These are phyloP conservation scores for Lathyrus sativus DNA, from an alignment of 306 rosid species.

Conservation along the genomic window DNA sequence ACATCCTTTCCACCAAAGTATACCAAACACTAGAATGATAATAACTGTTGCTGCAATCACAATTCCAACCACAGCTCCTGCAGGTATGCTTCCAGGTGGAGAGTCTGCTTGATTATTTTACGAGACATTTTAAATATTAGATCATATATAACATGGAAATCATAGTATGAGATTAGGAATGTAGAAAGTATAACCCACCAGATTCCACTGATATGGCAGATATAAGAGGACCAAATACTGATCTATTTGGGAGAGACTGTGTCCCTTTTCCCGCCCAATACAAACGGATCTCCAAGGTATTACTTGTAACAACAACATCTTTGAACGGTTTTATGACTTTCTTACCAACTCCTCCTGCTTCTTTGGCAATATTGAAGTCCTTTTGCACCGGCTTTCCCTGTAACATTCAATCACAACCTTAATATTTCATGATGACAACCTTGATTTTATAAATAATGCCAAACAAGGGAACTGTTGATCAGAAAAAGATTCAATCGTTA, in stretches of 20 bases:
- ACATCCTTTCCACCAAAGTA: conserved; percentile 46
- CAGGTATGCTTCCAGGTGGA: conserved; percentile 24
- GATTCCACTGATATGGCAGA: conserved; percentile 52
- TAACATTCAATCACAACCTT: conserved; percentile 2
- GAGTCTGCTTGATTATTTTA: conserved; percentile 6
- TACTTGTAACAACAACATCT: conserved; percentile 21
- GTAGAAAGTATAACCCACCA: conserved; percentile 2
- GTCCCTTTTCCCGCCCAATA: conserved; percentile 78
- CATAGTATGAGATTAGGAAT: neutral
- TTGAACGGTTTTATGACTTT: neutral
- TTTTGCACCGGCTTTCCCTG: conserved; percentile 42
- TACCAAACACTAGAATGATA: conserved; percentile 22
- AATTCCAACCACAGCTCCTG: conserved; percentile 43
- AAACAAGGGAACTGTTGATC: neutral
- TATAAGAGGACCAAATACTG: conserved; percentile 71
- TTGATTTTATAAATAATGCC: neutral
- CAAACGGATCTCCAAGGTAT: conserved; percentile 51
- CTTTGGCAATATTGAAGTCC: conserved; percentile 58
- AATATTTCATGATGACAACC: neutral
- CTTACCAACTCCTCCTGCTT: conserved; percentile 43
- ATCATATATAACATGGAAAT: neutral
- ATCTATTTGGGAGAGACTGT: conserved; percentile 43
- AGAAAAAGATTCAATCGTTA: neutral
- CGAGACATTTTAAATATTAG: neutral
- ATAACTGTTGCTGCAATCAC: conserved; percentile 38